phyloP scores from a whole-genome alignment of 225 moss, liverwort and hornwort species.

The Lunularia cruciata region DNA sequence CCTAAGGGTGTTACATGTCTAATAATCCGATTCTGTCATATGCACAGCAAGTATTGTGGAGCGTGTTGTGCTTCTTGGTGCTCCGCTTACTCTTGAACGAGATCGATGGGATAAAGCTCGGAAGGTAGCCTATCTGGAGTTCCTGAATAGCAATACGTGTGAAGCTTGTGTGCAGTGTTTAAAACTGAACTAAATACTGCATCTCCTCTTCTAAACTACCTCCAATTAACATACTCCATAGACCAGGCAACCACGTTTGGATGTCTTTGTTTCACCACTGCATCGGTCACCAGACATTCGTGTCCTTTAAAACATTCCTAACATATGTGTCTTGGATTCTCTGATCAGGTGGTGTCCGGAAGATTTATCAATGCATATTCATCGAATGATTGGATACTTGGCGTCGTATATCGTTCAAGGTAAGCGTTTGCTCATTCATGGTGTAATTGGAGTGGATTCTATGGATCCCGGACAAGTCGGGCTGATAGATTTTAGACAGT shows the following conservation, averaged over 20 bases:
- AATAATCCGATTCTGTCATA: background rate
- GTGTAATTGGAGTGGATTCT: background rate
- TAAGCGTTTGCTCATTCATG: conserved; percentile 7
- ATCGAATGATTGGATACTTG: conserved; percentile 95
- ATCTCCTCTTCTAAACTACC: too few species aligned
- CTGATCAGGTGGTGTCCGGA: conserved; percentile 85
- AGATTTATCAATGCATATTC: conserved; percentile 92
- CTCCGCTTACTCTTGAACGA: conserved; percentile 80
- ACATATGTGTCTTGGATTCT: background rate
- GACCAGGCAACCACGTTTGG: too few species aligned
- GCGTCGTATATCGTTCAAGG: conserved; percentile 91
- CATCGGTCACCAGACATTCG: too few species aligned
- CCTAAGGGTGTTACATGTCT: too few species aligned
- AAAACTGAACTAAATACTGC: too few species aligned
- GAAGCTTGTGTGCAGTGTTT: too few species aligned
- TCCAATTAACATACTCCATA: too few species aligned
- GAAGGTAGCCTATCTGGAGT: conserved; percentile 52
- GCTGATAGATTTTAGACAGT: background rate
- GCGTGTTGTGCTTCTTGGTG: conserved; percentile 92
- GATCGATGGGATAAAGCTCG: conserved; percentile 69
- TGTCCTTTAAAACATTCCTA: too few species aligned
- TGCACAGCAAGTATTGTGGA: conserved; percentile 80
- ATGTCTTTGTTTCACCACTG: too few species aligned
- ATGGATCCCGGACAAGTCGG: too few species aligned
- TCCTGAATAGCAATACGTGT: too few species aligned